phyloP scores from a whole-genome alignment of 441 rosid species.

The Viola pubescens region DNA sequence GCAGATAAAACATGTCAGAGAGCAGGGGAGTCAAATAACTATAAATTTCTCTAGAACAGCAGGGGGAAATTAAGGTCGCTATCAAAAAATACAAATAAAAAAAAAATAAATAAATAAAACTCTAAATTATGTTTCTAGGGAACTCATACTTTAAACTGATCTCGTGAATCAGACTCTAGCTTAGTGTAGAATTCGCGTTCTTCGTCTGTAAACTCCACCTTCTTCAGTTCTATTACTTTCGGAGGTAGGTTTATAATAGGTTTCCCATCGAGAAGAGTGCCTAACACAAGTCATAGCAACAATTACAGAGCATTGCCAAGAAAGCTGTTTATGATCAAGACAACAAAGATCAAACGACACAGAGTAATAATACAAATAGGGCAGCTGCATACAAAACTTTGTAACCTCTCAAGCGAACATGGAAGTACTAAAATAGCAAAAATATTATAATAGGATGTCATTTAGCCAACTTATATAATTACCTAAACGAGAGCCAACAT shows the following conservation, averaged over 20 bases:
- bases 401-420: too few species aligned
- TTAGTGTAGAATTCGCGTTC: slow-evolving; percentile 77
- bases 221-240: slow-evolving; percentile 53
- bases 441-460: too few species aligned
- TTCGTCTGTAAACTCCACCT: slow-evolving; percentile 68
- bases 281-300: slow-evolving; percentile 26
- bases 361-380: neutral
- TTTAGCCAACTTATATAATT: too few species aligned
- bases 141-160: slow-evolving; percentile 62
- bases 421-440: too few species aligned
- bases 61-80: neutral
- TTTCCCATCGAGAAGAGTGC: slow-evolving; percentile 70
- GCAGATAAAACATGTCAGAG: slow-evolving; percentile 3
- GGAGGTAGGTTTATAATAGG: slow-evolving; percentile 79
- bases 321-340: neutral
- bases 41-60: neutral
- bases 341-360: neutral
- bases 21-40: neutral
- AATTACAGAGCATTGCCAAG: neutral
- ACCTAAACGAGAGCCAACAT: too few species aligned
- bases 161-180: slow-evolving; percentile 70
- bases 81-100: neutral
- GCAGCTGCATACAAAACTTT: too few species aligned
- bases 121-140: neutral
- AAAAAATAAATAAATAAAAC: neutral